phyloP scores from a whole-genome alignment of 2,329 filamentous ascomycete species.

The Hymenoscyphus repandus region DNA sequence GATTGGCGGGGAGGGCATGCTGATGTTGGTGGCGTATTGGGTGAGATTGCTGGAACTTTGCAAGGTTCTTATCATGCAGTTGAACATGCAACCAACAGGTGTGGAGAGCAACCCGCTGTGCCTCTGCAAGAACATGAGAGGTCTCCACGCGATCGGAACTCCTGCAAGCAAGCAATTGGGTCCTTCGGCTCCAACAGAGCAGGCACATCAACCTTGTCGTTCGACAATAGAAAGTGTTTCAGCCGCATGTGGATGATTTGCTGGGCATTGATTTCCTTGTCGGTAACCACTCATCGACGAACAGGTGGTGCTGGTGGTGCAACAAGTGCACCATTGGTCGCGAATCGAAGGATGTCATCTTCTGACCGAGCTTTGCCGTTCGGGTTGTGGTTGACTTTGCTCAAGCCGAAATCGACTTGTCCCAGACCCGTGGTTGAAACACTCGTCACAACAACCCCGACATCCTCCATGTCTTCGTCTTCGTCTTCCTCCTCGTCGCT shows the following conservation, averaged over 20 bases:
- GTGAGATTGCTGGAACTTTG: not conserved
- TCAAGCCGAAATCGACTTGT: conserved; percentile 16
- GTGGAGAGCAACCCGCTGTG: not conserved
- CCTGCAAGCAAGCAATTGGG: not conserved
- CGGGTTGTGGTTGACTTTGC: conserved; percentile 16
- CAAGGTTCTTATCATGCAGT: not conserved
- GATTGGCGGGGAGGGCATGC: not conserved
- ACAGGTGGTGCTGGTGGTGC: not conserved
- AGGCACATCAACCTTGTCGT: too few relatives aligned
- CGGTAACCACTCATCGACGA: not conserved
- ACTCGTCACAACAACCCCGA: conserved; percentile 37
- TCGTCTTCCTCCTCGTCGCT: conserved; percentile 47
- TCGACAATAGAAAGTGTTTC: too few relatives aligned
- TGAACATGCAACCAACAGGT: not conserved
- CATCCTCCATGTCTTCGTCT: conserved; percentile 52
- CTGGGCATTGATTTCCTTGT: not conserved
- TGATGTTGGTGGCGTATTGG: not conserved
- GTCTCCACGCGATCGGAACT: not conserved
- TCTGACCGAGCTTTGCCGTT: conserved; percentile 27
- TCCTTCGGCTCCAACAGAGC: too few relatives aligned
- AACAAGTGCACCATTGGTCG: conserved; percentile 38
- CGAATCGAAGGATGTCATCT: conserved; percentile 44
- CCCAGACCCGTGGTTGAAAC: conserved; percentile 8
- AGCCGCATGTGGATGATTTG: not conserved
- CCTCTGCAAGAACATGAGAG: not conserved